Base-by-base conservation (phyloP, 2,329 filamentous ascomycete genomes). In the Aspergillus hortae region DNA sequence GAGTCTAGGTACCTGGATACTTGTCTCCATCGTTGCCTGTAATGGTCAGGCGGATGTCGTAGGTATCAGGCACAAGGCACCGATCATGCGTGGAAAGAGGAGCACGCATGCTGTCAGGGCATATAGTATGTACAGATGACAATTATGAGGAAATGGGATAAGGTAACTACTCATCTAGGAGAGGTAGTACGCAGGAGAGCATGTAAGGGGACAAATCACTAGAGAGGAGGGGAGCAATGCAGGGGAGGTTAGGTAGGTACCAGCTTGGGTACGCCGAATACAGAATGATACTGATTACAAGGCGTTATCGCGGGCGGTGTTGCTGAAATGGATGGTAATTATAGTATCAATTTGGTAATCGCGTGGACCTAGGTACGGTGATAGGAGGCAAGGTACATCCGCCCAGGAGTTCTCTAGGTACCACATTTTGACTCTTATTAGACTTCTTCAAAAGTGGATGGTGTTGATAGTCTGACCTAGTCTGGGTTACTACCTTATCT, bases 1-100 rank as follows among this genome's bases (percentile, higher is more conserved):
- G 44, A 10, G n/a, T 12, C 11, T 35, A 10, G 36, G 41, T 53
- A 73, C 71, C 71, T 60, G 71, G 71, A 56, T 74, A 74, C 60
- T 74, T 74, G 62, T 74, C 66, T 50, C 60, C 61, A 45, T 62
- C 65, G 51, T 59, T 59, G 47, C 60, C 61, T 32, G 61, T 51
- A 44, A 67, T 54, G 4, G 56, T 51, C 35, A 74, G 54, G 36
- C 55, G 59, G 56, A 72, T 69, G 27, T 67, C 61, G 52, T 61
- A 67, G 48, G 57, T 49, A 53, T 66, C 63, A 40, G 65, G 54
- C 59, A 59, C 56, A 67, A 57, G 48, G 51, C 58, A 51, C 19
- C 40, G 11, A 17, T 42, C 40, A 12, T 17, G 57, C 45, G 27
- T 63, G 52, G 46, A 9, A 30, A 11, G 57, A 53, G 53, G 53